phyloP scores from a whole-genome alignment of 805 yeast genomes.

The Candida corydali region DNA sequence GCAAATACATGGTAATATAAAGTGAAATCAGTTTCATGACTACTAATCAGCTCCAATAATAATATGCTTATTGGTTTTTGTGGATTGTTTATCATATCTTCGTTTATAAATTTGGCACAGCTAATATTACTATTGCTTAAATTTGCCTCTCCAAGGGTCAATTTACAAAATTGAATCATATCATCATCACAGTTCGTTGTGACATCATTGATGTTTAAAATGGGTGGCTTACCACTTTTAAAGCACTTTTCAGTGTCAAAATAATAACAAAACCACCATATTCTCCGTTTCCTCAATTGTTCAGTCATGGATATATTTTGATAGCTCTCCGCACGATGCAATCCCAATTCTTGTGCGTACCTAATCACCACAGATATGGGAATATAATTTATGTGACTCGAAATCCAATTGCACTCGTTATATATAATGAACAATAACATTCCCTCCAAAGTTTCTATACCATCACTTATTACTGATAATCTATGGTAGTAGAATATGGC shows the following conservation, averaged over 20 bases:
- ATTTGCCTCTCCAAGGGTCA: background rate
- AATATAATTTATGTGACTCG: constrained; percentile 27
- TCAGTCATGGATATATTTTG: constrained; percentile 18
- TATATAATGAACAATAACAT: constrained; percentile 44
- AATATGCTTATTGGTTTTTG: background rate
- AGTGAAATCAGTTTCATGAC: background rate
- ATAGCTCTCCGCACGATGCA: constrained; percentile 33
- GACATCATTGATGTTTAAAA: constrained; percentile 30
- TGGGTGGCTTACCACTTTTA: constrained; percentile 37
- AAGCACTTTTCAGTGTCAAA: constrained; percentile 36
- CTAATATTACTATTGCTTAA: background rate
- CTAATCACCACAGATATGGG: constrained; percentile 31
- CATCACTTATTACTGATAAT: constrained; percentile 47
- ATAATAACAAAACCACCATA: constrained; percentile 37
- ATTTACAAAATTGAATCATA: constrained; percentile 4
- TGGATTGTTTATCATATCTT: background rate
- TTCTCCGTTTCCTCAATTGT: constrained; percentile 18
- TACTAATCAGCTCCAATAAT: constrained; percentile 1
- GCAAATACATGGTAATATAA: constrained; percentile 6
- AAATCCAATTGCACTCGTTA: constrained; percentile 27
- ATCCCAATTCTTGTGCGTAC: constrained; percentile 39
- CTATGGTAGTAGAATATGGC: constrained; percentile 52
- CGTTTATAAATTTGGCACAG: background rate
- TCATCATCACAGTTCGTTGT: constrained; percentile 23
- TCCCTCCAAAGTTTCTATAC: constrained; percentile 48